Evolutionary conservation across 148 eudicot genomes (phyloP), one percentile per base, ranked within the genome.

Genomic region (Diospyros kaki): DNA sequence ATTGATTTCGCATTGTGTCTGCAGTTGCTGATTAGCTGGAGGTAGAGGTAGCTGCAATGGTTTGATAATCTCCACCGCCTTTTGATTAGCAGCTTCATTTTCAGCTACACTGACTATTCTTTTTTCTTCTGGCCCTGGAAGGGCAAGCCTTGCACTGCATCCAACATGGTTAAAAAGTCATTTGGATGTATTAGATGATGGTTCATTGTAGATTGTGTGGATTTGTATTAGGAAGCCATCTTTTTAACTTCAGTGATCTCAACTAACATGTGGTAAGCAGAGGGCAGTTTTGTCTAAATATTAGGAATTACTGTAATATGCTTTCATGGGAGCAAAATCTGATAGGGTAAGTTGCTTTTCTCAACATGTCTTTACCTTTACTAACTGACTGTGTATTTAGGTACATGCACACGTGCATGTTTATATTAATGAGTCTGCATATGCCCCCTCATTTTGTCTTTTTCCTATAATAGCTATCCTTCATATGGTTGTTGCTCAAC

Each of bases 91-190:
- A 77, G 76, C 71, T 75, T 75, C 71, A 58, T 77, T 67, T 76
- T 80, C 80, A 70, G 80, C 60, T 74, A 90, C 77, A 66, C 76
- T 79, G 70, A 91, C 76, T 11, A 93, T 87, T 79, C 97, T 75
- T 83, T 71, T 91, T 55, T 96, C 94, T 81, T 96, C 93, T 54
- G 93, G 89, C 66, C 93, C 93, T 2, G 99, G 99, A 54, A 93
- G 93, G 69, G 94, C 81, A 81, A 91, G 89, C 78, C 97, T 88
- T 68, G 99, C 98, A 84, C 99, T 96, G 93, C 82, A 84, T 58
- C 15, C 66, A 72, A 60, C 73, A 81, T 71, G 52, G 52, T 67
- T 55, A 65, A 52, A 52, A 42, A 61, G 62, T 75, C 67, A 51
- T 64, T 51, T 42, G 41, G 41, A 17, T 63, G n/a, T 55, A 41